These are phyloP conservation scores for Petrea volubilis DNA, from an alignment of 257 asterid species.

Conservation along the genomic window DNA sequence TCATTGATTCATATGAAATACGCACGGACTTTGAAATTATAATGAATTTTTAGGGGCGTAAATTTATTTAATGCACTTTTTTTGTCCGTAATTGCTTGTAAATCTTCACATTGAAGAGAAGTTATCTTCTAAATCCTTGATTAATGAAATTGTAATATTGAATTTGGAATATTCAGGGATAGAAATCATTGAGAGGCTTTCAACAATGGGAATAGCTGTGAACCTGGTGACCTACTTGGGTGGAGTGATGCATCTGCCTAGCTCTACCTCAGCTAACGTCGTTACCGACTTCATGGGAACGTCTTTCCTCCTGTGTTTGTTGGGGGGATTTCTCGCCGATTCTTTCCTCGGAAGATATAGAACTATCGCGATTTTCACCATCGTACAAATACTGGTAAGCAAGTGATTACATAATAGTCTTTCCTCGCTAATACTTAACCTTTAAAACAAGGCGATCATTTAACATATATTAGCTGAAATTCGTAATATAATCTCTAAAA, in stretches of 20 bases:
- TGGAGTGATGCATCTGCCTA: constrained; percentile 71
- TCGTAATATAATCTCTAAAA: too few species aligned
- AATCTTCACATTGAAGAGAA: neutral
- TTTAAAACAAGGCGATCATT: too few species aligned
- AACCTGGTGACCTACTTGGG: constrained; percentile 72
- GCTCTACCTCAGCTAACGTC: constrained; percentile 70
- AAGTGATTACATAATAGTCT: neutral
- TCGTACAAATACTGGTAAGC: constrained; percentile 55
- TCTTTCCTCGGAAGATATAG: constrained; percentile 85
- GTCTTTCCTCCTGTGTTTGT: constrained; percentile 71
- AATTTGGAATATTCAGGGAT: constrained; percentile 40
- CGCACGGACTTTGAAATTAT: neutral
- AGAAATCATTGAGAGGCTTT: constrained; percentile 68
- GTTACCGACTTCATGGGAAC: constrained; percentile 96
- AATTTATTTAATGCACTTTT: neutral
- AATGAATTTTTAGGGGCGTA: neutral
- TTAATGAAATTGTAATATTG: neutral
- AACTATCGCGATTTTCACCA: constrained; percentile 69
- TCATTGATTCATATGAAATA: neutral
- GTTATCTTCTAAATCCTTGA: neutral
- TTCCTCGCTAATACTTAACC: too few species aligned
- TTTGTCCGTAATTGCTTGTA: neutral
- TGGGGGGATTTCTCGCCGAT: constrained; percentile 93
- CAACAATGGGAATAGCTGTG: constrained; percentile 84
- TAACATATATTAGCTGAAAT: too few species aligned